Evolutionary conservation across 1,139 yeast genomes (phyloP), one percentile per base, ranked within the genome.

Genomic region (Kurtzmaniella quercitrusa): DNA sequence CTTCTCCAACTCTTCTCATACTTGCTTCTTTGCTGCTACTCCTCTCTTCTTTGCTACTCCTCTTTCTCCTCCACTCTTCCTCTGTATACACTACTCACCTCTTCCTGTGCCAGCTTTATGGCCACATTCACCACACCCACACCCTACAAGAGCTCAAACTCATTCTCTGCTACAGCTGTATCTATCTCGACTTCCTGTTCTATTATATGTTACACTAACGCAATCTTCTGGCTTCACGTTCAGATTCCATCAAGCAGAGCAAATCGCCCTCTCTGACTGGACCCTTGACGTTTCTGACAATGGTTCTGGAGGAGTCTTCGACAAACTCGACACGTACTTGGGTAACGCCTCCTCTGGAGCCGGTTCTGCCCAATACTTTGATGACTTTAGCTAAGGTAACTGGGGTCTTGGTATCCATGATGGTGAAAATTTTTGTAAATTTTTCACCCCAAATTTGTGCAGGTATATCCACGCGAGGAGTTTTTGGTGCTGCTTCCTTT

Each of bases 271-370:
- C 98, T 80, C 98, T 89, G 73, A 91, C 98, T 75, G 98, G 97
- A 67, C 98, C 98, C 81, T 85, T 93, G 77, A 93, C 98, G 84
- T 93, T 93, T 86, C 98, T 90, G 81, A 93, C 97, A 70, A 93
- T 91, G 69, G 96, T 87, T 85, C 98, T 89, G 74, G 96, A 80
- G 66, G 95, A 79, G 74, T 93, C 98, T 75, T 91, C 98, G 75
- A 93, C 83, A 85, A 93, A 91, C 79, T 93, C 98, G 68, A 93
- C 98, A 79, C 98, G 91, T 74, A 93, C 98, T 80, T 93, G 98
- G 77, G 98, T 93, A 77, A 93, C 98, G 85, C 97, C 97, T 85
- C 98, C 98, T 82, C 98, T 91, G 73, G 97, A 91, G 73, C 97
- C 98, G 84, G 97, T 91, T 81, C 98, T 90, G 74, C 98, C 98